Conservation (phyloP, 805 yeast genomes). For the Pichia phayaonensis region DNA sequence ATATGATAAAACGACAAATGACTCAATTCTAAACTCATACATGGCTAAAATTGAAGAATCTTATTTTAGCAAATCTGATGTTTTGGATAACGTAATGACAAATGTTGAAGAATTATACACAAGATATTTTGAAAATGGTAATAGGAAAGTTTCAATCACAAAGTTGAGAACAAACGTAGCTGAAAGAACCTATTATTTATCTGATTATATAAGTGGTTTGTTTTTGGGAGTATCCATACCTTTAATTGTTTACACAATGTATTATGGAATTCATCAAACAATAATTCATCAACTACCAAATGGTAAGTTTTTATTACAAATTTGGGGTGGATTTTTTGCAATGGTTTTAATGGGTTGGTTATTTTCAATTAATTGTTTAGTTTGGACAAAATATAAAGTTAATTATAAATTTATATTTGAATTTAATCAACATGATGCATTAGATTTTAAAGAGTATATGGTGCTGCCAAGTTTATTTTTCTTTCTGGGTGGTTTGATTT, state of each 20-base stretch:
- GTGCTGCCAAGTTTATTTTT: slow-evolving; percentile 56
- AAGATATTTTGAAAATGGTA: slow-evolving; percentile 58
- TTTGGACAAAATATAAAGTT: slow-evolving; percentile 69
- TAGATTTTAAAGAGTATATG: slow-evolving; percentile 59
- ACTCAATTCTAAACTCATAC: slow-evolving; percentile 38
- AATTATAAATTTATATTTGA: slow-evolving; percentile 92
- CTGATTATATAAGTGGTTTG: slow-evolving; percentile 58
- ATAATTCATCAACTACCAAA: slow-evolving; percentile 38
- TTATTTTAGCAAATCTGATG: slow-evolving; percentile 57
- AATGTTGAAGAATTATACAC: slow-evolving; percentile 66
- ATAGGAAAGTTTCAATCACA: slow-evolving; percentile 65
- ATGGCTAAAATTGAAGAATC: slow-evolving; percentile 50
- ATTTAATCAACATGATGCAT: slow-evolving; percentile 58
- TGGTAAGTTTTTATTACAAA: slow-evolving; percentile 59
- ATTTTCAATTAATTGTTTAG: slow-evolving; percentile 60
- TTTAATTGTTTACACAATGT: slow-evolving; percentile 51
- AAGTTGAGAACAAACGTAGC: slow-evolving; percentile 47
- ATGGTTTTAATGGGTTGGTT: slow-evolving; percentile 51
- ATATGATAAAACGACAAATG: slow-evolving; percentile 66
- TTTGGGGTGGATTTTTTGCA: slow-evolving; percentile 89
- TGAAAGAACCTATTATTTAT: slow-evolving; percentile 33
- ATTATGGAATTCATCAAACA: slow-evolving; percentile 34
- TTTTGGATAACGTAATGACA: slow-evolving; percentile 53
- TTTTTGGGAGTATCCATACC: slow-evolving; percentile 67
- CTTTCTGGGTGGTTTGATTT: slow-evolving; percentile 49